Evolutionary conservation across 2,329 filamentous ascomycete species (phyloP).

Genomic region (Juglanconis oblonga): DNA sequence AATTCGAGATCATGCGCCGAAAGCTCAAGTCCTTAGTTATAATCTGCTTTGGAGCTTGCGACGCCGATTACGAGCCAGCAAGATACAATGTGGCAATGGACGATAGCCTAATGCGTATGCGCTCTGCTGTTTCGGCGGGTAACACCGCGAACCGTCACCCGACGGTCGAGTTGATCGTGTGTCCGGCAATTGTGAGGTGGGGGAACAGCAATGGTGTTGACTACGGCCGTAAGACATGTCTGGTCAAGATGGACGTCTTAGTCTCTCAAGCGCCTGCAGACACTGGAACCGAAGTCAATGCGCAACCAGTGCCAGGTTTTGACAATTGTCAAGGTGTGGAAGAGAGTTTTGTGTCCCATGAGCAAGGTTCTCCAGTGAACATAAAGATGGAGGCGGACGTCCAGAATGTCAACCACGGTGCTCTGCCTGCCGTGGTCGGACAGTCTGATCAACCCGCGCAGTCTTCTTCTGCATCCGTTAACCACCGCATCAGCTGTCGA

Average conservation of each 20-base stretch:
- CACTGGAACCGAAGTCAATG: background rate
- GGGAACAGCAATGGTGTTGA: constrained; percentile 1
- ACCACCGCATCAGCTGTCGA: background rate
- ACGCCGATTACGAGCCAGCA: background rate
- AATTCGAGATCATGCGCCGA: background rate
- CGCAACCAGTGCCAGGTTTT: background rate
- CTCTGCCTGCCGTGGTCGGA: no score
- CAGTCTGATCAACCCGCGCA: no score
- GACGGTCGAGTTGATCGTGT: constrained; percentile 1
- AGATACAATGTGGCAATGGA: background rate
- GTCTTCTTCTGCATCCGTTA: no score
- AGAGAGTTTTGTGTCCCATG: background rate
- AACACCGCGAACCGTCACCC: no score
- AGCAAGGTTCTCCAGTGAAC: background rate
- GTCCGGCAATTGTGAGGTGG: background rate
- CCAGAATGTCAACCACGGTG: background rate
- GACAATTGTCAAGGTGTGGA: background rate
- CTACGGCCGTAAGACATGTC: background rate
- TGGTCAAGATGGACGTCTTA: constrained; percentile 4
- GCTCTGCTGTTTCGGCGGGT: no score
- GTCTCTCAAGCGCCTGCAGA: background rate
- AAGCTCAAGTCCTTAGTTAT: background rate
- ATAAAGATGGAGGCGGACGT: background rate
- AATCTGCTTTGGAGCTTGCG: background rate
- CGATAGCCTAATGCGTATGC: background rate